These are phyloP conservation scores for Ogataea methanolica DNA, from an alignment of 805 yeast genomes.

Conservation along the genomic window DNA sequence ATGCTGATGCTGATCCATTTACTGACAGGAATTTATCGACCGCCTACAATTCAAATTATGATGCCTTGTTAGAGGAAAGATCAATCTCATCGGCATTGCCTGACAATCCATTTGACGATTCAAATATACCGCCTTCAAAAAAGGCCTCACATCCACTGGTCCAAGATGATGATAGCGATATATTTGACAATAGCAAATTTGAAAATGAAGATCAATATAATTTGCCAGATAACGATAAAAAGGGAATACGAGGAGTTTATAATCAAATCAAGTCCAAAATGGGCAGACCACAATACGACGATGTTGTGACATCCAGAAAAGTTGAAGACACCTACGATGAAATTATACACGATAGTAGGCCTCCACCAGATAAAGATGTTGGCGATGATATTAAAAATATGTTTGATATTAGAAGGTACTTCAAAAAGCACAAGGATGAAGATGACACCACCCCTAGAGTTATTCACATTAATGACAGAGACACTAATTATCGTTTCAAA, in stretches of 20 bases:
- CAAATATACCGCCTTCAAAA: not conserved
- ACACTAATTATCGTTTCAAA: constrained; percentile 47
- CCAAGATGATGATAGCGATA: constrained; percentile 9
- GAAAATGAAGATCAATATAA: constrained; percentile 14
- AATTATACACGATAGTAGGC: constrained; percentile 19
- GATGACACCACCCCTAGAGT: constrained; percentile 47
- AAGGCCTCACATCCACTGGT: not conserved
- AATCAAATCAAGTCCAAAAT: constrained; percentile 24
- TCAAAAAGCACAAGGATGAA: constrained; percentile 14
- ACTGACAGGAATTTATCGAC: constrained; percentile 9
- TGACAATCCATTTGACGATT: constrained; percentile 12
- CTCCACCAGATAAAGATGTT: constrained; percentile 20
- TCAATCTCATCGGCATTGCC: constrained; percentile 2
- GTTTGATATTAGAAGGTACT: constrained; percentile 27
- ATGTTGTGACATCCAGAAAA: constrained; percentile 10
- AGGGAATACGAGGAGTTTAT: constrained; percentile 27
- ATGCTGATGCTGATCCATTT: constrained; percentile 11
- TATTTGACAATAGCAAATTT: constrained; percentile 14
- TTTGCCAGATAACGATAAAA: constrained; percentile 5
- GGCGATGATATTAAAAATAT: constrained; percentile 17
- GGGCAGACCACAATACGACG: constrained; percentile 23
- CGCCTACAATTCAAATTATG: constrained; percentile 18
- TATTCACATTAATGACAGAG: constrained; percentile 63
- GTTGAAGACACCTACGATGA: constrained; percentile 18
- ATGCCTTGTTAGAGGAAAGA: constrained; percentile 6